These are phyloP conservation scores for Alternaria postmessia DNA, from an alignment of 2,329 filamentous ascomycete genomes.

Conservation along the genomic window DNA sequence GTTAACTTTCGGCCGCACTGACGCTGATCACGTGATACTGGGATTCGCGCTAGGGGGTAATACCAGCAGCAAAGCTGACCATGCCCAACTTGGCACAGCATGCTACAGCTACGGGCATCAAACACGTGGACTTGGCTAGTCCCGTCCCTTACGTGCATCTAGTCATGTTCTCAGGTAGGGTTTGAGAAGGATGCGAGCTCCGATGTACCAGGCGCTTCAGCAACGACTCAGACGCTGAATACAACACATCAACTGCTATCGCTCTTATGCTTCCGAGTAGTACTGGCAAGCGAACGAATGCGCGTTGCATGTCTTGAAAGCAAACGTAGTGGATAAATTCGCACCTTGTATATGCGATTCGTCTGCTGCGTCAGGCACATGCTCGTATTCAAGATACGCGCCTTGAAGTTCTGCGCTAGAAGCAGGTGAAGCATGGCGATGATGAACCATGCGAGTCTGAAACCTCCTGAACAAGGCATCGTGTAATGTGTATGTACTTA, in stretches of 20 bases:
- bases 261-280: neutral
- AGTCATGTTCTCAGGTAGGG: neutral
- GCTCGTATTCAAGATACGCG: slow-evolving; percentile 8
- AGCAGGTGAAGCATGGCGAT: slow-evolving; percentile 33
- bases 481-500: slow-evolving; percentile 11
- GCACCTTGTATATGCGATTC: neutral
- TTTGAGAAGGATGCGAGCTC: neutral
- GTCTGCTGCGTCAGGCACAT: slow-evolving; percentile 7
- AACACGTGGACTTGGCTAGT: neutral
- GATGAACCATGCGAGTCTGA: slow-evolving; percentile 23
- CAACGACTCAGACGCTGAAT: neutral
- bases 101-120: slow-evolving; percentile 4
- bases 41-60: slow-evolving; percentile 13
- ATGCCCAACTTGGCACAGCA: slow-evolving; percentile 6
- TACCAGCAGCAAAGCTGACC: slow-evolving; percentile 5
- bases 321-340: neutral
- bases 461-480: slow-evolving; percentile 31
- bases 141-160: neutral
- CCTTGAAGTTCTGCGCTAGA: slow-evolving; percentile 25
- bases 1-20: slow-evolving; percentile 30
- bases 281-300: neutral
- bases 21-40: slow-evolving; percentile 21
- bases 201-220: neutral
- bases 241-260: neutral
- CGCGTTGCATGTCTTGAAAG: neutral